Base-by-base conservation (phyloP, 768 basidiomycete species). In the Glaciozyma antarctica region DNA sequence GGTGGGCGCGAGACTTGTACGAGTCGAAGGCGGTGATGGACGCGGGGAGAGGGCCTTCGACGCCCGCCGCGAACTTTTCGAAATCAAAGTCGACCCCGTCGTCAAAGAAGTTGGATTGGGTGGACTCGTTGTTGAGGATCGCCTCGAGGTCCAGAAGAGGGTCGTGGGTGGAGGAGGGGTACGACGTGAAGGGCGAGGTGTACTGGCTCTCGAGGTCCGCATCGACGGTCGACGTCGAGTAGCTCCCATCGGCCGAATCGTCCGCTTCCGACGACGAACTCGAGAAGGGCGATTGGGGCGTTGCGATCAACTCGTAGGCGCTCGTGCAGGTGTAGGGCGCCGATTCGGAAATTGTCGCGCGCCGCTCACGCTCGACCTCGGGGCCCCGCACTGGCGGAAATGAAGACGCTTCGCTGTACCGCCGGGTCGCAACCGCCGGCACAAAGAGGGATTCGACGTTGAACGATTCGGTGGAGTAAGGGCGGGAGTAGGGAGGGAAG, bases 101-200 rank as follows among this genome's bases (percentile, higher is more conserved):
- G 44, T 66, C 65, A 53, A 70, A 61, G 48, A 70, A 70, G 21
- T 59, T 41, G 43, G 45, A 64, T 60, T 70, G 62, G 41, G 66
- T 64, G 1, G 53, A 65, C 52, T 66, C 69, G 63, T 62, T 70
- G 55, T 57, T 62, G 62, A 70, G 62, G 24, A 70, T 70, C 47
- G 62, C 60, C 44, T 66, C 56, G 17, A 70, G 55, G 24, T 70
- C 60, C 5, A 38, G n/a, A 34, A 65, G 58, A 24, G 62, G 45
- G 55, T 69, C 68, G 43, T 22, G 30, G n/a, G 24, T 56, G 8
- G 60, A 30, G 10, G 66, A 63, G 6, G 66, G 60, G 59, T 63
- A 67, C 28, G 30, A 45, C 21, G 66, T 51, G 55, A 70, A 67
- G 1, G 69, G 63, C 22, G 69, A 70, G 9, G 66, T 63, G 61